Evolutionary conservation across 352 stramenopile genomes (phyloP), one percentile per base, ranked within the genome.

Genomic region (Globisporangium yorkense): DNA sequence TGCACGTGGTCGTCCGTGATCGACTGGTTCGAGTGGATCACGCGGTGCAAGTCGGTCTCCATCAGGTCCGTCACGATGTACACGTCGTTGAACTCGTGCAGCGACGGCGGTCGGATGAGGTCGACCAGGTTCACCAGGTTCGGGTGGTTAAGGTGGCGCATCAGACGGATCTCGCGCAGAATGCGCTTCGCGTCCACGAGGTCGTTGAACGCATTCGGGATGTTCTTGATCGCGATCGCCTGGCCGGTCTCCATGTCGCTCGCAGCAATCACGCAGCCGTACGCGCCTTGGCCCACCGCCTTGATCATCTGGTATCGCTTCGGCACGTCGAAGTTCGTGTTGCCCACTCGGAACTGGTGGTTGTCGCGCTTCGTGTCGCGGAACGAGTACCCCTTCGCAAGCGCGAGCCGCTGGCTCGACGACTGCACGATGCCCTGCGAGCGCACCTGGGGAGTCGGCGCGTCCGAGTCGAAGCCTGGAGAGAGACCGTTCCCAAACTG

Each of bases 211-310:
- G 93, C 93, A 61, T 96, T 97, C 33, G 93, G 90, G 15, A 98
- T 90, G 77, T 98, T 98, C 71, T 98, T 98, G 66, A 98, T 98
- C 5, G 93, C 95, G 31, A 98, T 88, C 54, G 93, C 87, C 51
- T 88, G 80, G 2, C 88, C 84, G 1, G 87, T 94, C 54, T 92
- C 82, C 49, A 75, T 94, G 67, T 94, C 82, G 52, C 86, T 95
- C 18, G 80, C 81, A 49, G 84, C 84, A 54, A 97, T 96, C 52
- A 97, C 91, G 54, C 90, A 92, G 16, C 91, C 91, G 62, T 97
- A 97, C 3, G 89, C 91, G 37, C 91, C 91, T 70, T 96, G 92
- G 8, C 91, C 91, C 27, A 97, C 73, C 7, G 80, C 84, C 59
- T 92, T 92, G 64, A 94, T 94, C 79, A 94, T 90, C 61, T 94